A percentile compares a stretch with the other conserved stretches of the same genome.
phyloP scores from a whole-genome alignment of 75 land plant genomes.

The Pinus albicaulis region DNA sequence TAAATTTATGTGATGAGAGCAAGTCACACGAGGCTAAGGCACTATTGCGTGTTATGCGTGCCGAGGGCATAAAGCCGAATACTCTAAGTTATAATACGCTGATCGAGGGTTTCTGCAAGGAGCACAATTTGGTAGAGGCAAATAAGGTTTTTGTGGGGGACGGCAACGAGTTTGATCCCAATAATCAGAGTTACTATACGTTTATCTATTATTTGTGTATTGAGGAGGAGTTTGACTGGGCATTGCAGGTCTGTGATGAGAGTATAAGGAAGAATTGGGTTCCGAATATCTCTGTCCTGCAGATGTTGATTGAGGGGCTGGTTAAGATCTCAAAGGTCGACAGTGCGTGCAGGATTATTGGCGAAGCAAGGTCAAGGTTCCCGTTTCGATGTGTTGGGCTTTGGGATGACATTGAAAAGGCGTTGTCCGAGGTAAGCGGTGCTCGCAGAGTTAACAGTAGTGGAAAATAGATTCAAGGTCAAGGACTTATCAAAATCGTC shows the following conservation, averaged over 20 bases:
- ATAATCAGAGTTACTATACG: conserved; percentile 41
- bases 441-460: no score
- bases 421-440: background rate
- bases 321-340: conserved; percentile 13
- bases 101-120: conserved; percentile 47
- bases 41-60: conserved; percentile 26
- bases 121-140: conserved; percentile 42
- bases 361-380: conserved; percentile 2
- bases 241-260: conserved; percentile 39
- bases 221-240: conserved; percentile 37
- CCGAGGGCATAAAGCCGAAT: conserved; percentile 30
- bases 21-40: conserved; percentile 33
- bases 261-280: conserved; percentile 43
- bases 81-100: conserved; percentile 52
- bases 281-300: conserved; percentile 34
- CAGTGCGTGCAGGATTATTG: background rate
- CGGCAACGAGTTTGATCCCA: conserved; percentile 25
- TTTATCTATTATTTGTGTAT: conserved; percentile 53
- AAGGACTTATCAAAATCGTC: no score
- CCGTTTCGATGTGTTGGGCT: background rate
- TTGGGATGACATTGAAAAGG: background rate
- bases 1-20: conserved; percentile 34
- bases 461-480: no score
- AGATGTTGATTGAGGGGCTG: conserved; percentile 36
- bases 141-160: conserved; percentile 26